phyloP scores from a whole-genome alignment of 257 asterid species.

The Salvia splendens region DNA sequence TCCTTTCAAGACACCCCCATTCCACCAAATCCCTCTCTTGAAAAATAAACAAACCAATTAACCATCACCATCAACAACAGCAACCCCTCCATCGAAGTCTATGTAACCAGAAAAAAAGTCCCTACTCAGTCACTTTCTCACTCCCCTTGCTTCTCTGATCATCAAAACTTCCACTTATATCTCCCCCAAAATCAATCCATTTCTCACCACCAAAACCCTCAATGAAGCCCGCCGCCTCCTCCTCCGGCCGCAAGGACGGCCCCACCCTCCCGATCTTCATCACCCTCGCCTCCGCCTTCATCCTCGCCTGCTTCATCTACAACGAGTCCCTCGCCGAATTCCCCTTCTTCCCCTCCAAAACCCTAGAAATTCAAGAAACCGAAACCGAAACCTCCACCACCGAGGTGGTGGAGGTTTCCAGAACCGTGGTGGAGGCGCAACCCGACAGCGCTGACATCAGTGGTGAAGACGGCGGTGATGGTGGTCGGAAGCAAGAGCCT shows the following conservation, averaged over 20 bases:
- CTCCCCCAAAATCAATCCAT: neutral
- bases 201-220: neutral
- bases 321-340: constrained; percentile 72
- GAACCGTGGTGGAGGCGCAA: constrained; percentile 58
- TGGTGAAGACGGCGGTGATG: neutral
- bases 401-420: constrained; percentile 49
- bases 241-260: constrained; percentile 50
- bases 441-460: constrained; percentile 8
- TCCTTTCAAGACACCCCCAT: constrained; percentile 47
- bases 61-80: neutral
- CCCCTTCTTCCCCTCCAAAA: constrained; percentile 43
- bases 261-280: constrained; percentile 51
- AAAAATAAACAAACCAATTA: constrained; percentile 29
- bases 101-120: neutral
- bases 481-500: constrained; percentile 26
- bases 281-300: constrained; percentile 59
- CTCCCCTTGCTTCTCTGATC: constrained; percentile 15
- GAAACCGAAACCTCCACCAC: constrained; percentile 28
- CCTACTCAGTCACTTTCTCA: constrained; percentile 30
- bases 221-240: constrained; percentile 58
- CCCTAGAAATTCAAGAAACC: constrained; percentile 38
- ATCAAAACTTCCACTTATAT: constrained; percentile 26
- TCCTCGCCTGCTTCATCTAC: constrained; percentile 85
- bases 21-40: constrained; percentile 52
- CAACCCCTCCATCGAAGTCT: neutral